These are phyloP conservation scores for Zygotorulaspora sp. DNA, from an alignment of 805 yeast species.

Conservation along the genomic window DNA sequence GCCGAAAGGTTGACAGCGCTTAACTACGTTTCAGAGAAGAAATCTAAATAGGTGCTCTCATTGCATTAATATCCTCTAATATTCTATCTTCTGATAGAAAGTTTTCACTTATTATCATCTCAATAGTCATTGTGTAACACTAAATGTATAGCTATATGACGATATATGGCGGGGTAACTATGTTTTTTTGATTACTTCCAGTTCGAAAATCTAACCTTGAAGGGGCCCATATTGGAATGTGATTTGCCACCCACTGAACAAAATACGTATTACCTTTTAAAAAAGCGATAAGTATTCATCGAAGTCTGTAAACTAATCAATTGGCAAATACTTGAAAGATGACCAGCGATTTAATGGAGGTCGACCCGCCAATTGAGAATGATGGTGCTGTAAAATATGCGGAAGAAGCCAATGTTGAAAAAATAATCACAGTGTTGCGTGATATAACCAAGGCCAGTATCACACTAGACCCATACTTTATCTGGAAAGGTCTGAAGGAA, in stretches of 20 bases:
- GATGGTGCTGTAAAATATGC: constrained; percentile 31
- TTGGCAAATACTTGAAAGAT: constrained; percentile 7
- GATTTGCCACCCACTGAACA: constrained; percentile 16
- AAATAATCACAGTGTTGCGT: constrained; percentile 33
- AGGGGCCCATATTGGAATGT: constrained; percentile 5
- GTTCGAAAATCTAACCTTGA: constrained; percentile 1
- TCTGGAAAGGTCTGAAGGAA: constrained; percentile 80
- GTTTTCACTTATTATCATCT: too few relatives aligned
- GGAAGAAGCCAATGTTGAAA: constrained; percentile 33
- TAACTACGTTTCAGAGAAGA: constrained; percentile 39
- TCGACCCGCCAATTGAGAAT: constrained; percentile 24
- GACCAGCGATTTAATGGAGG: constrained; percentile 26
- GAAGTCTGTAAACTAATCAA: too few relatives aligned
- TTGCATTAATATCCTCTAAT: too few relatives aligned
- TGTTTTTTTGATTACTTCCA: neutral
- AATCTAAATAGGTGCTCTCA: constrained; percentile 6
- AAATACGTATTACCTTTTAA: too few relatives aligned
- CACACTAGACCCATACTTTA: constrained; percentile 79
- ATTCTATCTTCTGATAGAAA: too few relatives aligned
- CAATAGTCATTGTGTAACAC: too few relatives aligned
- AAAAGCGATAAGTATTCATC: too few relatives aligned
- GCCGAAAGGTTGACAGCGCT: constrained; percentile 84
- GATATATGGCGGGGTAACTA: too few relatives aligned
- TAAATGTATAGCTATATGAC: too few relatives aligned
- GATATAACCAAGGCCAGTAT: constrained; percentile 53